A percentile compares a stretch with the other conserved stretches of the same genome.
These are phyloP conservation scores for Luffa acutangula DNA, from an alignment of 306 rosid genomes.

Conservation along the genomic window DNA sequence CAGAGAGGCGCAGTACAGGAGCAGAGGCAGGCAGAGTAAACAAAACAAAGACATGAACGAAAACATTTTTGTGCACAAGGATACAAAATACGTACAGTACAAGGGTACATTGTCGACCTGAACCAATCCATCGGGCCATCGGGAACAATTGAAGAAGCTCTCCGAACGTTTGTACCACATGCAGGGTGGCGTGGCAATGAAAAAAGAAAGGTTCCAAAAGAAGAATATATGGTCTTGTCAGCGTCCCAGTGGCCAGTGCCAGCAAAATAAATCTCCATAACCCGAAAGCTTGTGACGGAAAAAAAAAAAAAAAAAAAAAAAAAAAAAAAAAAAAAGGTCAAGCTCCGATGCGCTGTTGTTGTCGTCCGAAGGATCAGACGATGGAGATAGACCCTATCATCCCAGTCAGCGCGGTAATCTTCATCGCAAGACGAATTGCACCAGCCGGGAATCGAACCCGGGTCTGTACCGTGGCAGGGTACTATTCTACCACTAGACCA, in stretches of 20 bases:
- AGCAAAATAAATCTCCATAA: no score
- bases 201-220: background rate
- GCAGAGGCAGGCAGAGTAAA: no score
- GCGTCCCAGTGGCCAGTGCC: no score
- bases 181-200: background rate
- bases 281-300: no score
- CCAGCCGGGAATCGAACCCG: constrained; percentile 57
- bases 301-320: background rate
- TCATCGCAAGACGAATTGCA: constrained; percentile 11
- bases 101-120: background rate
- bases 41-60: background rate
- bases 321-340: background rate
- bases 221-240: background rate
- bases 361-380: background rate
- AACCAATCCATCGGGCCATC: background rate
- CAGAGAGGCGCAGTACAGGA: background rate
- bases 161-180: background rate
- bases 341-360: background rate
- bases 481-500: constrained; percentile 98
- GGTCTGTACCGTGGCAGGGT: constrained; percentile 66
- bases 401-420: background rate
- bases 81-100: no score
- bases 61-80: background rate
- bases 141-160: background rate
- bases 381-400: background rate